These are phyloP conservation scores for Podospora fimiseda DNA, from an alignment of 495 filamentous ascomycete genomes.

Conservation along the genomic window DNA sequence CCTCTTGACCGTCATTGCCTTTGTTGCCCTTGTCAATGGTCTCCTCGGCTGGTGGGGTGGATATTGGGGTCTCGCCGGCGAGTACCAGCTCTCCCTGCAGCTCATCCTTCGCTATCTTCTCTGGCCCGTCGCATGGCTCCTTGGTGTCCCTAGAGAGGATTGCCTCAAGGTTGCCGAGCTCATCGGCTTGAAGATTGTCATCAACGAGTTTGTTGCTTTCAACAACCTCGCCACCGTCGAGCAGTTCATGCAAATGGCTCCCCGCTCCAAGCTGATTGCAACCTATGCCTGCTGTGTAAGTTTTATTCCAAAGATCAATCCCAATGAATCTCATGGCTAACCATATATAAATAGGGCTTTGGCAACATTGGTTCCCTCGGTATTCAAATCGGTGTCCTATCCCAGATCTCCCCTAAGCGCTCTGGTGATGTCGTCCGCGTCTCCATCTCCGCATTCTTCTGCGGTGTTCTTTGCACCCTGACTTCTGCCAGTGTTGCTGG, in stretches of 20 bases:
- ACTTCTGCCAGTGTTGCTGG: conserved; percentile 79
- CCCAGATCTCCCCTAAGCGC: conserved; percentile 69
- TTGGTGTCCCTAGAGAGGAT: conserved; percentile 71
- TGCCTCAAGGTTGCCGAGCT: conserved; percentile 68
- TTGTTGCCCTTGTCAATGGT: conserved; percentile 68
- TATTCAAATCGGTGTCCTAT: conserved; percentile 79
- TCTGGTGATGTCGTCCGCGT: conserved; percentile 68
- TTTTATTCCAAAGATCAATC: too few species aligned
- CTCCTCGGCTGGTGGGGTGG: conserved; percentile 84
- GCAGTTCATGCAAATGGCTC: conserved; percentile 52
- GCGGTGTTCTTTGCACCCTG: conserved; percentile 71
- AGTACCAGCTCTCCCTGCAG: conserved; percentile 63
- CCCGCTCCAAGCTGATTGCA: conserved; percentile 71
- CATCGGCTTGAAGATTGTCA: conserved; percentile 77
- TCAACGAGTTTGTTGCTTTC: conserved; percentile 67
- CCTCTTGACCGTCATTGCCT: conserved; percentile 77
- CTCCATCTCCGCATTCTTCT: conserved; percentile 69
- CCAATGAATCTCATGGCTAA: neutral
- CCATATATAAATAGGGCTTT: conserved; percentile 68
- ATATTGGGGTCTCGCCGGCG: conserved; percentile 63
- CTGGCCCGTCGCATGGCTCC: conserved; percentile 77
- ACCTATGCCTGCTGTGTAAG: conserved; percentile 83
- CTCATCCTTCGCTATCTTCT: conserved; percentile 77
- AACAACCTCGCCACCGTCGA: conserved; percentile 51
- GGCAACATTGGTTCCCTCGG: conserved; percentile 78